Base-by-base conservation (phyloP, 192 early-diverging fungal genomes). In the Mortierella claussenii region DNA sequence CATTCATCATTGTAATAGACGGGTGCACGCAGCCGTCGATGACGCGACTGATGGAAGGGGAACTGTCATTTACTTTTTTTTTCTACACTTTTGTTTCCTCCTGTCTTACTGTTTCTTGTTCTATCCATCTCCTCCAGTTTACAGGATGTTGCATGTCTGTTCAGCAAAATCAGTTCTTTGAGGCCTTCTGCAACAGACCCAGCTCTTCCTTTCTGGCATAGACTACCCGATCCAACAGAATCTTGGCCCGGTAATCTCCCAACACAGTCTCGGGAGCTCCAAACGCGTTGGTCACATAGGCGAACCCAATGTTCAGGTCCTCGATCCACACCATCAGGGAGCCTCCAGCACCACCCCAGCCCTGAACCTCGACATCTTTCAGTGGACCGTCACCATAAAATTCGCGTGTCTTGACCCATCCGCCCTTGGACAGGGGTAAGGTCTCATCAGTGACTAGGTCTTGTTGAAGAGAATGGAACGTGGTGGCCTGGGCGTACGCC, bases 311-410 rank as follows among this genome's bases (percentile, higher is more conserved):
- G 30, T 82, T 69, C 13, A 83, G 65, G 26, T 89, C 81, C 4
- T 61, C 74, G 48, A 90, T 87, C 80, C 85, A 92, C 8, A 79
- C 56, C 43, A 82, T 65, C 55, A 89, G 50, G 37, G 79, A 82
- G 0, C 91, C 91, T n/a, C 89, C 90, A 18, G 80, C 82, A 21
- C 91, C 91, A 13, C 68, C 81, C 90, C 90, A 91, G 17, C 90
- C 89, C 45, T 82, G 68, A 28, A 83, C 70, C 18, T 67, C 64
- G 45, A 84, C 60, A 32, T 55, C 61, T 30, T 50, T 78, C 60
- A 55, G 48, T 4, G 42, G 67, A 7, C 36, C 73, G 23, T 21
- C 37, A 4, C 64, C 64, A 50, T 57, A 55, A 27, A 76, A 76
- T 34, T 32, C 0, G 1, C 37, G 27, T 18, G 54, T 27, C 59